phyloP scores from a whole-genome alignment of 1,284 basidiomycete genomes.

The Moesziomyces aphidis region DNA sequence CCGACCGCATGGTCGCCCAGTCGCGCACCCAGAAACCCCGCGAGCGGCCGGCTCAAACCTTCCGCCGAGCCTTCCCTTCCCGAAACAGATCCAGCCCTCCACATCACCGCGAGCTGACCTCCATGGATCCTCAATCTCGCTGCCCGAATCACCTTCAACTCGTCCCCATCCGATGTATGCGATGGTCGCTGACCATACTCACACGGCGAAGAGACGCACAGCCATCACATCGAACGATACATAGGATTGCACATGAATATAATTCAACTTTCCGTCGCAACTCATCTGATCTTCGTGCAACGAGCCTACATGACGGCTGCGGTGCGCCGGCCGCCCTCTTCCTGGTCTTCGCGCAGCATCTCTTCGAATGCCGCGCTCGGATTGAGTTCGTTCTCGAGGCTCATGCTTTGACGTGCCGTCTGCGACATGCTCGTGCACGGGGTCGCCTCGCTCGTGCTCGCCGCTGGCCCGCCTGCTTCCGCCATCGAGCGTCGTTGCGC shows the following conservation, averaged over 20 bases:
- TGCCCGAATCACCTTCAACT: too few species aligned
- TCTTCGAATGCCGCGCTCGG: slow-evolving; percentile 55
- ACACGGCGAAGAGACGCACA: too few species aligned
- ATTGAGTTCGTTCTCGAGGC: slow-evolving; percentile 43
- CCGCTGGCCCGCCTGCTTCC: slow-evolving; percentile 29
- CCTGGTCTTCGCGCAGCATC: slow-evolving; percentile 60
- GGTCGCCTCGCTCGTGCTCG: slow-evolving; percentile 4
- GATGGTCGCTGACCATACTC: too few species aligned
- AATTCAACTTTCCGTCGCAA: too few species aligned
- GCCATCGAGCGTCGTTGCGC: slow-evolving; percentile 59
- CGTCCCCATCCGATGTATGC: too few species aligned
- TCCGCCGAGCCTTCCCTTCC: too few species aligned
- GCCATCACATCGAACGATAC: too few species aligned
- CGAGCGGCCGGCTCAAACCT: not conserved
- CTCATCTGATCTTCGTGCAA: not conserved
- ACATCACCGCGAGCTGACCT: too few species aligned
- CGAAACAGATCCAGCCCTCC: too few species aligned
- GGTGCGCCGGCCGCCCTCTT: slow-evolving; percentile 24
- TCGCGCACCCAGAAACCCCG: too few species aligned
- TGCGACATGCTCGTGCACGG: slow-evolving; percentile 24
- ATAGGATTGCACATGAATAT: too few species aligned
- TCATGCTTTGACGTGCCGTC: slow-evolving; percentile 28
- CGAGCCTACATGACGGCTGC: slow-evolving; percentile 31
- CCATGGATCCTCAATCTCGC: too few species aligned
- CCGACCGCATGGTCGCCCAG: slow-evolving; percentile 1